Percentiles rank a stretch among this genome's conserved stretches.
These are phyloP conservation scores for Podaxis carcinomalis DNA, from an alignment of 768 basidiomycete genomes.

Conservation along the genomic window DNA sequence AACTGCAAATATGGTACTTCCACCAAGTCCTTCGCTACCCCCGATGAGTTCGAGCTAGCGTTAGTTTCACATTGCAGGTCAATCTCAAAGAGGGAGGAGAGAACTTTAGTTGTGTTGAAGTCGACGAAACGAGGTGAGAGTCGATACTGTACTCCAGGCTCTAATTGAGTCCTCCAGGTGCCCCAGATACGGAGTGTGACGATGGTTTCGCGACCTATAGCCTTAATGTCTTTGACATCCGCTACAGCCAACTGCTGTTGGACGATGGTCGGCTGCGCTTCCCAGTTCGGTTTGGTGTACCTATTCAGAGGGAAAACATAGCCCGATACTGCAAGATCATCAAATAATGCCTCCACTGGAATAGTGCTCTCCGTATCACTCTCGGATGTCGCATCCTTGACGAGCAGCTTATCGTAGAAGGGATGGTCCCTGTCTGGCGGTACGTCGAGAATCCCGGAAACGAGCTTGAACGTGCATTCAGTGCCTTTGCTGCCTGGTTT, in stretches of 20 bases:
- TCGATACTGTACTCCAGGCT: slow-evolving; percentile 33
- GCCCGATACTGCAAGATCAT: slow-evolving; percentile 44
- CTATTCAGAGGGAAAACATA: slow-evolving; percentile 39
- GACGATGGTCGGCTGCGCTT: slow-evolving; percentile 32
- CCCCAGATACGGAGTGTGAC: slow-evolving; percentile 38
- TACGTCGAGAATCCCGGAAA: slow-evolving; percentile 40
- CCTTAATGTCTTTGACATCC: slow-evolving; percentile 35
- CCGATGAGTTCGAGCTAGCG: slow-evolving; percentile 10
- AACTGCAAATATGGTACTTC: slow-evolving; percentile 40
- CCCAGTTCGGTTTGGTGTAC: slow-evolving; percentile 34
- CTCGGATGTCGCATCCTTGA: slow-evolving; percentile 24
- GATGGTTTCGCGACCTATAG: slow-evolving; percentile 26
- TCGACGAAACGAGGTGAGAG: slow-evolving; percentile 49
- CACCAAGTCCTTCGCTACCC: slow-evolving; percentile 12
- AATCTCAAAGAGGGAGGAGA: slow-evolving; percentile 41
- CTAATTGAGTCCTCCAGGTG: slow-evolving; percentile 22
- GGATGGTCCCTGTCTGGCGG: slow-evolving; percentile 34
- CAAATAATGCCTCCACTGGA: slow-evolving; percentile 45
- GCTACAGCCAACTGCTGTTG: slow-evolving; percentile 34
- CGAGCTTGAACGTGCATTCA: slow-evolving; percentile 35
- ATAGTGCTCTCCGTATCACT: slow-evolving; percentile 23
- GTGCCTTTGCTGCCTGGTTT: slow-evolving; percentile 23
- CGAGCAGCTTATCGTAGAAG: slow-evolving; percentile 44
- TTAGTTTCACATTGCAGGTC: slow-evolving; percentile 33
- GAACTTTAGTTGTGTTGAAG: slow-evolving; percentile 45